Percentiles rank a stretch among this genome's conserved stretches.
Evolutionary conservation across 768 basidiomycete species (phyloP).

Genomic region (Neoboletus magnificus): DNA sequence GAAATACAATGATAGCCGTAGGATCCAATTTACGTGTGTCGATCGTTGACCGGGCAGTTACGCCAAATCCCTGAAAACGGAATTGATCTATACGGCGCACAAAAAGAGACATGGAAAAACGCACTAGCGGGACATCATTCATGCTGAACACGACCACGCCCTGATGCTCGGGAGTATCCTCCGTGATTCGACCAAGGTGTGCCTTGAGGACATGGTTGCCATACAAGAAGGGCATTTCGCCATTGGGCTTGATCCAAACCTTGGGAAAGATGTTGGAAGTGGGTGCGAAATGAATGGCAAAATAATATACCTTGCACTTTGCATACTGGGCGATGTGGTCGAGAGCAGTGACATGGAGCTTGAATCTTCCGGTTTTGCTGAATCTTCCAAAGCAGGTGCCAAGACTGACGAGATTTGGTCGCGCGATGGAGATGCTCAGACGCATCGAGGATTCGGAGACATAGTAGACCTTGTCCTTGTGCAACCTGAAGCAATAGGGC

Average conservation of each 20-base stretch:
- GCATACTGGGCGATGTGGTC: slow-evolving; percentile 95
- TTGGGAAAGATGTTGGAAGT: slow-evolving; percentile 28
- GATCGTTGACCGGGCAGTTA: slow-evolving; percentile 91
- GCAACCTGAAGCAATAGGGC: slow-evolving; percentile 91
- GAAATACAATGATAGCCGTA: slow-evolving; percentile 95
- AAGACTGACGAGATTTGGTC: slow-evolving; percentile 86
- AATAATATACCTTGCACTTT: slow-evolving; percentile 80
- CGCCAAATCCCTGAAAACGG: slow-evolving; percentile 82
- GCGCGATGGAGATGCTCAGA: slow-evolving; percentile 85
- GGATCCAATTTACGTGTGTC: slow-evolving; percentile 98
- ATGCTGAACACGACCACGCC: slow-evolving; percentile 97
- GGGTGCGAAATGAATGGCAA: background rate
- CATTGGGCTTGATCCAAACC: slow-evolving; percentile 99
- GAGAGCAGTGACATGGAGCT: slow-evolving; percentile 89
- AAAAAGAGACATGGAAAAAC: slow-evolving; percentile 12
- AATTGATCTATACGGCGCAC: slow-evolving; percentile 6
- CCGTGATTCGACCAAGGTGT: slow-evolving; percentile 97
- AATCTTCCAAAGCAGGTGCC: slow-evolving; percentile 99
- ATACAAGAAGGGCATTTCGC: slow-evolving; percentile 99
- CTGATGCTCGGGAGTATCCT: slow-evolving; percentile 98
- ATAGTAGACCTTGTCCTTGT: slow-evolving; percentile 94
- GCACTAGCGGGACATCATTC: slow-evolving; percentile 88
- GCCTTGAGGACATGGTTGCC: slow-evolving; percentile 99
- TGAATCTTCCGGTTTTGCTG: slow-evolving; percentile 96
- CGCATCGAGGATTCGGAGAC: slow-evolving; percentile 95